Evolutionary conservation across 2,329 filamentous ascomycete species (phyloP).

Genomic region (Emergomyces orientalis): DNA sequence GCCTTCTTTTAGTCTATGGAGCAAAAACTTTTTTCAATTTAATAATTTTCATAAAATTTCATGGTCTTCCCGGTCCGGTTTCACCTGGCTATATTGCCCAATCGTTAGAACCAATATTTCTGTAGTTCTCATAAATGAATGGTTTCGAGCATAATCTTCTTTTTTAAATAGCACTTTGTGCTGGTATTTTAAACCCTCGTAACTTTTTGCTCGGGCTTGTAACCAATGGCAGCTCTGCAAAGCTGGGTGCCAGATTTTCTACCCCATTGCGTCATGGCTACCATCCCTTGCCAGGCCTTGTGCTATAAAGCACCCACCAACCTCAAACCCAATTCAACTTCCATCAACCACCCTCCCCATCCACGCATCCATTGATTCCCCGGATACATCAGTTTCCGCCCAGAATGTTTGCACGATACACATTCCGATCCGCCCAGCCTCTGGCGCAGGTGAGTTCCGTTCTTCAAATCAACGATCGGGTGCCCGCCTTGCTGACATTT

Average conservation of each 20-base stretch:
- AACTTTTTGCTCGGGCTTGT: too few relatives aligned
- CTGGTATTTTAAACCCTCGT: too few relatives aligned
- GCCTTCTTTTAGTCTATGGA: conserved; percentile 6
- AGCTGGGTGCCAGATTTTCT: background rate
- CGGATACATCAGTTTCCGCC: conserved; percentile 14
- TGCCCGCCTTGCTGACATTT: conserved; percentile 11
- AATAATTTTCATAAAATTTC: conserved; percentile 4
- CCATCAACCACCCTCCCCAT: background rate
- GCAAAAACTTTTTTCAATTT: conserved; percentile 6
- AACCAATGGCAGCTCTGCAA: background rate
- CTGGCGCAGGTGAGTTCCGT: conserved; percentile 51
- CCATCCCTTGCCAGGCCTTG: background rate
- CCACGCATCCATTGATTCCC: background rate
- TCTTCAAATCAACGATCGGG: conserved; percentile 9
- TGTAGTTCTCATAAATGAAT: background rate
- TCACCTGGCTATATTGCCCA: background rate
- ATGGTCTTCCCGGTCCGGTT: background rate
- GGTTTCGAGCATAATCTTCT: too few relatives aligned
- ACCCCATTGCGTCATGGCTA: background rate
- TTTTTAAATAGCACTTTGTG: too few relatives aligned
- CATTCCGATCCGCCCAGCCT: conserved; percentile 55
- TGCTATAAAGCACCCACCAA: background rate
- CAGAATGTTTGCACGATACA: conserved; percentile 59
- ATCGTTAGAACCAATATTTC: background rate
- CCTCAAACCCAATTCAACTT: background rate